Conservation (phyloP, 177 flowering plant genomes). For the Vitis hybrid region DNA sequence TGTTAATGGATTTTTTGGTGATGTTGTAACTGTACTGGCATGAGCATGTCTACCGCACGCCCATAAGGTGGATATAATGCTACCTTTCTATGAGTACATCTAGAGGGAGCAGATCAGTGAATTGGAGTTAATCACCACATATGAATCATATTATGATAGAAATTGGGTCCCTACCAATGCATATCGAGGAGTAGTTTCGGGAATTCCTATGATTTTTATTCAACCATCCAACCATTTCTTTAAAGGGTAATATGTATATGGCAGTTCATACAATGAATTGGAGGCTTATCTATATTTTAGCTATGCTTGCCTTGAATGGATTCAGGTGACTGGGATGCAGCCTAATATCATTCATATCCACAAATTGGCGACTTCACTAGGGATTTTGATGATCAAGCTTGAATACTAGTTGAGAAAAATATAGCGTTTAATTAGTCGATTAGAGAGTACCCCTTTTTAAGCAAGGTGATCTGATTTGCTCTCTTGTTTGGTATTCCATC, state of each 20-base stretch:
- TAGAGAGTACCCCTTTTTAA: too few relatives aligned
- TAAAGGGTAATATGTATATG: slow-evolving; percentile 56
- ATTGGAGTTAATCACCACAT: slow-evolving; percentile 32
- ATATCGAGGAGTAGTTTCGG: slow-evolving; percentile 51
- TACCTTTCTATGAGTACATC: slow-evolving; percentile 67
- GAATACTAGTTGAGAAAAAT: too few relatives aligned
- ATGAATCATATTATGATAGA: slow-evolving; percentile 56
- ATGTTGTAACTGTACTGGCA: slow-evolving; percentile 73
- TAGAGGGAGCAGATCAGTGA: slow-evolving; percentile 43
- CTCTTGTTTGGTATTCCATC: too few relatives aligned
- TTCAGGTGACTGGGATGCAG: slow-evolving; percentile 38
- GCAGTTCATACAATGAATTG: slow-evolving; percentile 66
- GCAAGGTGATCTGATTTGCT: too few relatives aligned
- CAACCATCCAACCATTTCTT: slow-evolving; percentile 60
- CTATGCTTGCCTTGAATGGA: slow-evolving; percentile 76
- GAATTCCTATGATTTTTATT: slow-evolving; percentile 51
- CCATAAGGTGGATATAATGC: slow-evolving; percentile 61
- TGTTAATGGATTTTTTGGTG: slow-evolving; percentile 52
- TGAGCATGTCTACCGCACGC: slow-evolving; percentile 60
- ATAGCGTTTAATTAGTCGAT: too few relatives aligned
- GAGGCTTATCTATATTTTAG: slow-evolving; percentile 68
- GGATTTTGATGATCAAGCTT: too few relatives aligned
- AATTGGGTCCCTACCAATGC: slow-evolving; percentile 51
- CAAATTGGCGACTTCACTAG: too few relatives aligned
- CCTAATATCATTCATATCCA: too few relatives aligned